Base-by-base conservation (phyloP, 2,329 filamentous ascomycete genomes). In the Tolypocladium pustulatum region DNA sequence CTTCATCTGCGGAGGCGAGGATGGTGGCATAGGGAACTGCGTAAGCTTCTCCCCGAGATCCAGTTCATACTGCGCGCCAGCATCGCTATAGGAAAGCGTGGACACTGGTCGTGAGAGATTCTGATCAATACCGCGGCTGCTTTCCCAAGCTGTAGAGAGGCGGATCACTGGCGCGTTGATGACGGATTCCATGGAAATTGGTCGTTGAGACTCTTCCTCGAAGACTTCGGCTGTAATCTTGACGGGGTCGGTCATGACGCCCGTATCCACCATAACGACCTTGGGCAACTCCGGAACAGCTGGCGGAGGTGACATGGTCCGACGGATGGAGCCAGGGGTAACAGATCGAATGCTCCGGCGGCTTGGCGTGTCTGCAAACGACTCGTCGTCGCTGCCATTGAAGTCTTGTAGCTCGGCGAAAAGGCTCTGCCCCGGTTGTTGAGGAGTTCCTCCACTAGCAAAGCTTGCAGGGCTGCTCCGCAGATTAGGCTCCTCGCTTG, bases 351-450 rank as follows among this genome's bases (percentile, higher is more conserved):
- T 66, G 60, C 76, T 77, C 51, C 77, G 75, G 59, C 77, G 76
- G 62, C 78, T 81, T 32, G 84, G 84, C 36, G 83, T 86, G 32
- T 75, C 80, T 38, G 75, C 78, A 22, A 77, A 77, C 57, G 88
- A 86, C 61, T 88, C 87, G 60, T 90, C 89, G 62, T 90, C 89
- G 64, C 88, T 87, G 63, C 85, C 84, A 61, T 84, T 87, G 51
- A 97, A 77, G 64, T 91, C 90, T 57, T 89, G 90, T 49, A 99
- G 81, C 72, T 99, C 94, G 46, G 91, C 91, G 70, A 94, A 96
- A 56, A 99, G 78, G 67, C 89, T 97, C 76, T 96, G 90, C 20
- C 84, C 73, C 51, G 73, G 71, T 59, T 81, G 71, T 59, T 81
- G 75, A 12, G 82, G 77, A 3, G 81, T 83, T 62, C 76, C 80